Conservation (phyloP, 1,284 basidiomycete genomes). For the Polyporus tsugae region DNA sequence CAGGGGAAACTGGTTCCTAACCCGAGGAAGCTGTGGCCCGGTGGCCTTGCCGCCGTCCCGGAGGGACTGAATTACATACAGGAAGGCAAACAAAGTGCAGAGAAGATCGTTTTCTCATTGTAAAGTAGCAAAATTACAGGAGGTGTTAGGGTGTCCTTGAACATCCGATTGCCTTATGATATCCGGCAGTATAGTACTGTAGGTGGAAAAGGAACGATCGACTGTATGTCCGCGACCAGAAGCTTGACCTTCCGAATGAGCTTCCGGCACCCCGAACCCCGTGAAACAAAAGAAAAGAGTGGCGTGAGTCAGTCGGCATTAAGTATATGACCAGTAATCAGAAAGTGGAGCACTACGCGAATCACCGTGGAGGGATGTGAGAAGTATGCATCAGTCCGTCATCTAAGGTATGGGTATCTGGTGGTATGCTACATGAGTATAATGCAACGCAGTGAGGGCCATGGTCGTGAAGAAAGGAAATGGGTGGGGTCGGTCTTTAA, state of each 20-base stretch:
- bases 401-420: neutral
- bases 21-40: too few relatives aligned
- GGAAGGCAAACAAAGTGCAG: neutral
- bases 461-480: neutral
- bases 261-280: neutral
- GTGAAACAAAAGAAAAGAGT: neutral
- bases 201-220: neutral
- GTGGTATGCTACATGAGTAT: constrained; percentile 7
- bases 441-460: too few relatives aligned
- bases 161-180: too few relatives aligned
- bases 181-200: neutral
- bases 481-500: neutral
- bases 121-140: neutral
- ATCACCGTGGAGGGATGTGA: neutral
- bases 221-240: neutral
- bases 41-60: too few relatives aligned
- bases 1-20: too few relatives aligned
- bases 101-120: neutral
- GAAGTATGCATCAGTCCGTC: constrained; percentile 1
- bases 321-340: neutral
- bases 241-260: neutral
- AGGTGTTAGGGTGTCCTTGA: neutral
- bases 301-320: neutral
- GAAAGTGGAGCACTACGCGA: neutral
- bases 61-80: neutral